Evolutionary conservation across 2,329 filamentous ascomycete genomes (phyloP).

Genomic region (Helotiales sp.): DNA sequence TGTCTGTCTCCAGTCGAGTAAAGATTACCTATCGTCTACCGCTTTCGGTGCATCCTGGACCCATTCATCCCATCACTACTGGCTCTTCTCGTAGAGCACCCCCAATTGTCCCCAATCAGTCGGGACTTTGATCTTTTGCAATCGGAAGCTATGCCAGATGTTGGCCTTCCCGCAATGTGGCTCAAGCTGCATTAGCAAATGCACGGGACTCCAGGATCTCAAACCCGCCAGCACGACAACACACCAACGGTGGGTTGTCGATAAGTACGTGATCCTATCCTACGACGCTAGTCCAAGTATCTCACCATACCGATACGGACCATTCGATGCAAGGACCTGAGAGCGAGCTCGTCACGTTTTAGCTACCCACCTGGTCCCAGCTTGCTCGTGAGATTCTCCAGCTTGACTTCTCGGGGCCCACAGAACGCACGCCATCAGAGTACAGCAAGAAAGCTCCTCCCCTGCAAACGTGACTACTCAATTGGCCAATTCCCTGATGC

Average conservation of each 20-base stretch:
- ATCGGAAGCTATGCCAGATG: background rate
- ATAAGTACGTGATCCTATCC: conserved; percentile 9
- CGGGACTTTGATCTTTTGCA: background rate
- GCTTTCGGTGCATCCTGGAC: no score
- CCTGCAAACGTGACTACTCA: conserved; percentile 9
- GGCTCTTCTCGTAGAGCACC: background rate
- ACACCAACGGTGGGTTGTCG: background rate
- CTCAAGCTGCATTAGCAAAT: background rate
- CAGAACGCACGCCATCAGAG: background rate
- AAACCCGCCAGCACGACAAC: background rate
- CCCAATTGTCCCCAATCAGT: background rate
- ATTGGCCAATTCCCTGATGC: background rate
- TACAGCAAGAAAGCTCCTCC: conserved; percentile 1
- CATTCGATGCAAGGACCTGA: background rate
- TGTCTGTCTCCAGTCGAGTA: background rate
- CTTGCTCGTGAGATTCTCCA: background rate
- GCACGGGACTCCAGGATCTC: background rate
- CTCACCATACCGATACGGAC: no score
- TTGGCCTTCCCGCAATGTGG: background rate
- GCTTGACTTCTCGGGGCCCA: background rate
- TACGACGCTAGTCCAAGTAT: background rate
- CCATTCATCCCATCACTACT: no score
- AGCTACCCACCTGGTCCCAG: conserved; percentile 1
- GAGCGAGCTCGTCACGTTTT: background rate
- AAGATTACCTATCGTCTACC: no score